Base-by-base conservation (phyloP, 257 asterid genomes). In the Catharanthus roseus region DNA sequence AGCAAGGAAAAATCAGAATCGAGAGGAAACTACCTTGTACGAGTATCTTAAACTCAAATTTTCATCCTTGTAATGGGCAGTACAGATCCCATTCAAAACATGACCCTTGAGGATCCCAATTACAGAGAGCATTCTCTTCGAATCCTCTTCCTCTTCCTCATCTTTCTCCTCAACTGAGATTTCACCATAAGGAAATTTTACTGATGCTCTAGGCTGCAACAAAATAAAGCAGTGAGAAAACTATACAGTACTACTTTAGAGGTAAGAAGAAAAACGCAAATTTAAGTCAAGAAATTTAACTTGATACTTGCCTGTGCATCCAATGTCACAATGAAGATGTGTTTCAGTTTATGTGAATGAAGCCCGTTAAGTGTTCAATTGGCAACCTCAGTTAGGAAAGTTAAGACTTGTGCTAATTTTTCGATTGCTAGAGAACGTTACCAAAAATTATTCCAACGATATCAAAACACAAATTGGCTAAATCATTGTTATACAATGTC, bases 141-240 rank as follows among this genome's bases (percentile, higher is more conserved):
- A 76, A 67, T 83, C 89, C 72, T 84, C 91, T 83, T 86, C 89
- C 74, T 84, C 91, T 82, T 86, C 96, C 73, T 74, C 93, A 29
- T 82, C 95, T 83, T 68, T 91, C 80, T 91, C 96, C 79, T 82
- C 84, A 28, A 93, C 65, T 51, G 95, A 83, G 82, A 93, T 75
- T 86, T 93, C 97, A 38, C 99, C 99, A 28, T 75, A 74, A 63
- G 99, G 96, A 74, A 88, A 93, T 81, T 80, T 89, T 28, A 91
- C 70, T 68, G 93, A 84, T 75, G 97, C 93, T 77, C 73, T 89
- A 24, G 97, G 97, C 97, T 92, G 93, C 80, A 82, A 73, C 38
- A 78, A 5, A 75, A 62, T 31, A 57, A 68, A 8, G 26, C 21
- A 55, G 29, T 10, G 5, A 42, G 69, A 49, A 45, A 71, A n/a